Conservation (phyloP, 2,329 filamentous ascomycete genomes). For the Shiraia bambusicola region DNA sequence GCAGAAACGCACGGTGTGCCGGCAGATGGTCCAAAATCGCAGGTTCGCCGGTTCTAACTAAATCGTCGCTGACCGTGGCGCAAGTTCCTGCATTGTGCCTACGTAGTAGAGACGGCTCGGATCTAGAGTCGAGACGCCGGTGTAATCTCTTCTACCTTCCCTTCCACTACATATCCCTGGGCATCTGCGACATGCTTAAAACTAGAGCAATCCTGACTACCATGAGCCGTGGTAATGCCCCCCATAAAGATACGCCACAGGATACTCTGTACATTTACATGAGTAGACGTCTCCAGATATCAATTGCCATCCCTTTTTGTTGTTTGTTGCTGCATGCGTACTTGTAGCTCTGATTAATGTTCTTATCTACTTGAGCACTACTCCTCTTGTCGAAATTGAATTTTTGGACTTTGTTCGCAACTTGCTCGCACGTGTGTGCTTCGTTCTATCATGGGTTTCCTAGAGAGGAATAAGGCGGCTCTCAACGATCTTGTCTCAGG, state of each 20-base stretch:
- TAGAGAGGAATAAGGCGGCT: constrained; percentile 21
- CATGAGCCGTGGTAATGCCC: too few species aligned
- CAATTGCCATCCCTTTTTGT: too few species aligned
- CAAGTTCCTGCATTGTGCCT: constrained; percentile 4
- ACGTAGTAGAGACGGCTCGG: constrained; percentile 8
- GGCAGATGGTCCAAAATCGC: constrained; percentile 3
- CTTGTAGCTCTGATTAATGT: too few species aligned
- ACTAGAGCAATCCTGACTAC: too few species aligned
- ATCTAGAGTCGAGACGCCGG: constrained; percentile 5
- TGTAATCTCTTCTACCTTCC: background rate
- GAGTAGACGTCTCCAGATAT: too few species aligned
- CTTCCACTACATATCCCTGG: constrained; percentile 1
- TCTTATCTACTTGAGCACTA: too few species aligned
- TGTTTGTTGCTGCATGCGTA: too few species aligned
- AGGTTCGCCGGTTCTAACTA: constrained; percentile 3
- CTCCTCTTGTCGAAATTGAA: background rate
- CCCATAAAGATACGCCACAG: too few species aligned
- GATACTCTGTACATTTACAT: too few species aligned
- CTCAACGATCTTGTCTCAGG: constrained; percentile 37
- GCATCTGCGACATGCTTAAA: background rate
- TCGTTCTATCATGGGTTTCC: constrained; percentile 16
- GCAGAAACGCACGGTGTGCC: background rate
- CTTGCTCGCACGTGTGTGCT: background rate
- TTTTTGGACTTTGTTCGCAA: background rate
- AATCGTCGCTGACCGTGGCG: background rate